These are phyloP conservation scores for Mucor indicus DNA, from an alignment of 371 early-diverging fungal species.

Conservation along the genomic window DNA sequence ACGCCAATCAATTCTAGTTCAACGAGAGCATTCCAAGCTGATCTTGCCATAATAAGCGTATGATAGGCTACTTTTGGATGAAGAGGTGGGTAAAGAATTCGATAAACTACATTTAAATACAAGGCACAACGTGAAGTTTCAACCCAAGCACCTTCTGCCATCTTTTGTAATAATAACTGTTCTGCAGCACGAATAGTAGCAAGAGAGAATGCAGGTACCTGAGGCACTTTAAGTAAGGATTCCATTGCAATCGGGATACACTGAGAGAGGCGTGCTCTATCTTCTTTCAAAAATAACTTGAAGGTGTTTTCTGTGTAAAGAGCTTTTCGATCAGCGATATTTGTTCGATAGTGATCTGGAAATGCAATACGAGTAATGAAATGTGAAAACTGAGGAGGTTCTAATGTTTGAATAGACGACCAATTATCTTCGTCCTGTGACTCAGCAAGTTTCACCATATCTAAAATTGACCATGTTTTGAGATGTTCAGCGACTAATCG, in stretches of 20 bases:
- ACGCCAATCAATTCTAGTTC: slow-evolving; percentile 47
- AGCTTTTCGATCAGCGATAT: slow-evolving; percentile 1
- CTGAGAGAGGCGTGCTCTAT: slow-evolving; percentile 5
- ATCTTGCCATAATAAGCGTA: slow-evolving; percentile 61
- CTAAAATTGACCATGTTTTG: slow-evolving; percentile 32
- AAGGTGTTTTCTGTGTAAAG: background rate
- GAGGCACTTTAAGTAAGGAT: slow-evolving; percentile 21
- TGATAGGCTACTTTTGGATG: slow-evolving; percentile 70
- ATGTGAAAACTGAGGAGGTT: slow-evolving; percentile 32
- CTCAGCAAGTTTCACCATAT: slow-evolving; percentile 20
- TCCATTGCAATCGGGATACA: slow-evolving; percentile 9
- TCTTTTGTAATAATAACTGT: slow-evolving; percentile 14
- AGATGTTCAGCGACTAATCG: slow-evolving; percentile 12
- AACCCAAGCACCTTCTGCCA: slow-evolving; percentile 37
- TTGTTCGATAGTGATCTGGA: slow-evolving; percentile 28
- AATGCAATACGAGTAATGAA: slow-evolving; percentile 28
- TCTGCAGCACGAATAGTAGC: slow-evolving; percentile 27
- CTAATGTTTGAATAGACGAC: slow-evolving; percentile 20
- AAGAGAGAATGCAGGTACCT: slow-evolving; percentile 26
- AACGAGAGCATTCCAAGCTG: slow-evolving; percentile 61
- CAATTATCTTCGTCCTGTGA: slow-evolving; percentile 4
- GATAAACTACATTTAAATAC: slow-evolving; percentile 65
- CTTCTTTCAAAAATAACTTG: slow-evolving; percentile 3
- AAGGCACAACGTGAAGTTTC: slow-evolving; percentile 52
- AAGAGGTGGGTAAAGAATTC: slow-evolving; percentile 64